Conservation (phyloP, 2,329 filamentous ascomycete genomes). For the Cytospora piceae region DNA sequence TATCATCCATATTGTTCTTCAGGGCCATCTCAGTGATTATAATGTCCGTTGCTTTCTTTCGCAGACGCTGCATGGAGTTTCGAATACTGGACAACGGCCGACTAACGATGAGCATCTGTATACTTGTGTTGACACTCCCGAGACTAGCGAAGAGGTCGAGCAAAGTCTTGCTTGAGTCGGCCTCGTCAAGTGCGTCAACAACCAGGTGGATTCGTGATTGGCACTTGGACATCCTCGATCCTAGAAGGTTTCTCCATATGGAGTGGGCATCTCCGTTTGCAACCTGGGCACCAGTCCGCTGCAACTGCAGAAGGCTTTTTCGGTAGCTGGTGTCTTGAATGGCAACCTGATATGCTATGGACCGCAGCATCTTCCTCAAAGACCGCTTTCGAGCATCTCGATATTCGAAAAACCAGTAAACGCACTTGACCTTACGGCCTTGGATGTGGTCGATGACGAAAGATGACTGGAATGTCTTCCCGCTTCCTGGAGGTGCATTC, state of each 20-base stretch:
- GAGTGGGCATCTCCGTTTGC: slow-evolving; percentile 7
- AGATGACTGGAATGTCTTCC: slow-evolving; percentile 28
- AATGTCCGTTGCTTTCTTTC: slow-evolving; percentile 10
- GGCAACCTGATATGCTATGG: slow-evolving; percentile 29
- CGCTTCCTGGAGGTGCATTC: slow-evolving; percentile 29
- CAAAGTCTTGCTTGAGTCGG: slow-evolving; percentile 1
- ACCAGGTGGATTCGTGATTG: slow-evolving; percentile 15
- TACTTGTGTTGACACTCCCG: not conserved
- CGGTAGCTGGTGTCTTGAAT: slow-evolving; percentile 7
- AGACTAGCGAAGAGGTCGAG: slow-evolving; percentile 6
- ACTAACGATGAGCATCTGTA: slow-evolving; percentile 14
- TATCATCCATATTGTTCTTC: slow-evolving; percentile 29
- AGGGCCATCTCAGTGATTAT: slow-evolving; percentile 19
- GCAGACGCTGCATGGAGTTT: slow-evolving; percentile 1
- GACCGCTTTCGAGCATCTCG: slow-evolving; percentile 25
- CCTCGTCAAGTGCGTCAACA: slow-evolving; percentile 13
- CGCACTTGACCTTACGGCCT: slow-evolving; percentile 11
- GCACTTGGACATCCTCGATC: slow-evolving; percentile 1
- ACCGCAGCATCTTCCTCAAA: slow-evolving; percentile 29
- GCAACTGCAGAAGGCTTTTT: not conserved
- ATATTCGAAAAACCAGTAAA: slow-evolving; percentile 31
- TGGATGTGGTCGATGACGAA: slow-evolving; percentile 29
- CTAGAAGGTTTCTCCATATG: slow-evolving; percentile 6
- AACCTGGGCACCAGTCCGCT: not conserved
- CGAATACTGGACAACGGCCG: slow-evolving; percentile 7